phyloP scores from a whole-genome alignment of 2,329 filamentous ascomycete species.

The Talaromyces sp. region DNA sequence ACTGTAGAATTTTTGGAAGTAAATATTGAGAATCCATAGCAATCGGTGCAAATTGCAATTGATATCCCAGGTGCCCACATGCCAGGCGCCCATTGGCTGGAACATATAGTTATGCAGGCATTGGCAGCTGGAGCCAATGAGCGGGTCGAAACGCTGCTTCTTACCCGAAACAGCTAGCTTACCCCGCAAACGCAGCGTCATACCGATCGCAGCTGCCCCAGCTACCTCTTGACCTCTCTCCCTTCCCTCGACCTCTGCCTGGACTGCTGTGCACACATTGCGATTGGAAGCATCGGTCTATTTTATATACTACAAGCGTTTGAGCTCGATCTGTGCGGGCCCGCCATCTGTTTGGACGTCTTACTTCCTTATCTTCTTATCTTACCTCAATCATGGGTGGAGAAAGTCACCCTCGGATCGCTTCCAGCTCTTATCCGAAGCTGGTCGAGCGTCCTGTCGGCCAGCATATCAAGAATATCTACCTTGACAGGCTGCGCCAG shows the following conservation, averaged over 20 bases:
- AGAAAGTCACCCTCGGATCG: conserved; percentile 29
- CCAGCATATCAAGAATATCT: conserved; percentile 78
- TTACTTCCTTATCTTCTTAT: not conserved
- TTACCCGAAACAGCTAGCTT: not conserved
- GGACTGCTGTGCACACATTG: not conserved
- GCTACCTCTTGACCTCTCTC: not conserved
- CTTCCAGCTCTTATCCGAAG: conserved; percentile 43
- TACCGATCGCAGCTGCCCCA: not conserved
- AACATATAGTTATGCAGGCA: not conserved
- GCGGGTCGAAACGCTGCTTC: not conserved
- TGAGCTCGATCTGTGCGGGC: not conserved
- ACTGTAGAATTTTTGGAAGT: not conserved
- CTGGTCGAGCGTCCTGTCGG: conserved; percentile 54
- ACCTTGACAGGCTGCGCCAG: conserved; percentile 73
- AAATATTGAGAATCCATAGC: not conserved
- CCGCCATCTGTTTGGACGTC: not conserved
- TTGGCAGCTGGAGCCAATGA: not conserved
- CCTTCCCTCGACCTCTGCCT: not conserved
- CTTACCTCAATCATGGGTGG: conserved; percentile 27
- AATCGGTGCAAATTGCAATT: not conserved
- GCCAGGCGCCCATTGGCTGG: not conserved
- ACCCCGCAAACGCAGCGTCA: not conserved
- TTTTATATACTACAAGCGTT: not conserved
- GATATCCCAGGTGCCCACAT: not conserved
- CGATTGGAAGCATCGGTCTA: not conserved